Base-by-base conservation (phyloP, 2,329 filamentous ascomycete genomes). In the Cladosporium sphaerospermum region DNA sequence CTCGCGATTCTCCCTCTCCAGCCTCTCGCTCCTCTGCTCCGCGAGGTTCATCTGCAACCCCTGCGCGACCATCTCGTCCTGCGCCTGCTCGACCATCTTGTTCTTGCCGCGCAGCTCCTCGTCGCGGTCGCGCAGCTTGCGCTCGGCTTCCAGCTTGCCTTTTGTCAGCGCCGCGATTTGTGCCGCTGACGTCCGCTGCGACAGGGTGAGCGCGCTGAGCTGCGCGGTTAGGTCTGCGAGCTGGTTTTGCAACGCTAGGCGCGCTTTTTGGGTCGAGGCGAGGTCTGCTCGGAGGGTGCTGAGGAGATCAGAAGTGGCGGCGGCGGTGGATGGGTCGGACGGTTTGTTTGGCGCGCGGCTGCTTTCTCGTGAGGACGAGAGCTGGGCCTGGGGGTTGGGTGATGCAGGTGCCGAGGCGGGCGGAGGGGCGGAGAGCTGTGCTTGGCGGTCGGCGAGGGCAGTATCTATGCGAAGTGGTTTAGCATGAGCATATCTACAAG, bases 21-120 rank as follows among this genome's bases (percentile, higher is more conserved):
- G 74, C 69, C 83, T 84, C 66, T 85, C 83, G 28, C 80, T 78
- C 64, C 83, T 82, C 67, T 91, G 81, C 68, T 95, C 90, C 3
- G 86, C 84, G 75, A 96, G 82, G 61, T 93, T 90, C 41, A 96
- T 77, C 70, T 97, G 88, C 59, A 97, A 76, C 61, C 91, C 91
- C 44, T 96, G 73, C 1, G 89, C 85, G 47, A 95, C 84, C 71
- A 96, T 85, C 70, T 99, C 93, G 70, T 96, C 91, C 72, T 97
- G 92, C 50, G 96, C 85, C 64, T 92, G 81, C 75, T 90, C 86
- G 2, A 95, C 79, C 59, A 96, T 73, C 67, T 91, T 89, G 32
- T 84, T 83, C 75, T 96, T 96, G 55, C 84, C 88, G 53, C 79
- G 81, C 32, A 96, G 71, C 74, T 97, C 93, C 62, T 95, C 88